A percentile compares a stretch with the other conserved stretches of the same genome.
These are phyloP conservation scores for Avena sativa DNA, from an alignment of 176 grass and related monocot genomes.

Conservation along the genomic window DNA sequence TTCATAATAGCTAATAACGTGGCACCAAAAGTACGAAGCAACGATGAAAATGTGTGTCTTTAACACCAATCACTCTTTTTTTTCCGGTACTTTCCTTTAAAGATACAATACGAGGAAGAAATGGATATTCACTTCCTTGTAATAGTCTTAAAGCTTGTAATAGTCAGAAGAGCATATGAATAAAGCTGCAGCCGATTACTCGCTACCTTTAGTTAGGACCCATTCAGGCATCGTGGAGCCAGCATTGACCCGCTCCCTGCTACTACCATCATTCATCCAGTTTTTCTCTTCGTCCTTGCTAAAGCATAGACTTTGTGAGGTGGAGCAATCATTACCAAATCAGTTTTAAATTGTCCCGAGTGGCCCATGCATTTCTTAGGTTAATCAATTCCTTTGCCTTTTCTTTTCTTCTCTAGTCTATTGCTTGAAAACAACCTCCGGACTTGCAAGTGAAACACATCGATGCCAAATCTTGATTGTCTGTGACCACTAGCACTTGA, in stretches of 20 bases:
- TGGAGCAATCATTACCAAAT: conserved; percentile 48
- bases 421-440: not conserved
- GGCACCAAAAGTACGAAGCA: too few relatives aligned
- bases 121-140: too few relatives aligned
- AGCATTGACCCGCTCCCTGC: not conserved
- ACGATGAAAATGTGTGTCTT: too few relatives aligned
- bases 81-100: too few relatives aligned
- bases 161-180: conserved; percentile 30
- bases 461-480: conserved; percentile 2
- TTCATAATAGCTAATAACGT: too few relatives aligned
- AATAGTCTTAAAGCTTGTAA: too few relatives aligned
- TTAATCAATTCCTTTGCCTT: conserved; percentile 1
- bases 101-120: too few relatives aligned
- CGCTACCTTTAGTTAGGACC: conserved; percentile 1
- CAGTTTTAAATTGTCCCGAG: conserved; percentile 26
- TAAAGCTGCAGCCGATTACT: conserved; percentile 20
- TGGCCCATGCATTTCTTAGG: conserved; percentile 39
- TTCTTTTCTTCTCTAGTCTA: not conserved
- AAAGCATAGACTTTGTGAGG: conserved; percentile 42
- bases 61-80: too few relatives aligned
- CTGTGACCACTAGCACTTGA: not conserved
- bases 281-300: not conserved
- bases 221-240: not conserved
- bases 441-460: not conserved
- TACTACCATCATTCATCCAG: conserved; percentile 24